These are phyloP conservation scores for Narthecium ossifragum DNA, from an alignment of 106 monocot genomes.

Conservation along the genomic window DNA sequence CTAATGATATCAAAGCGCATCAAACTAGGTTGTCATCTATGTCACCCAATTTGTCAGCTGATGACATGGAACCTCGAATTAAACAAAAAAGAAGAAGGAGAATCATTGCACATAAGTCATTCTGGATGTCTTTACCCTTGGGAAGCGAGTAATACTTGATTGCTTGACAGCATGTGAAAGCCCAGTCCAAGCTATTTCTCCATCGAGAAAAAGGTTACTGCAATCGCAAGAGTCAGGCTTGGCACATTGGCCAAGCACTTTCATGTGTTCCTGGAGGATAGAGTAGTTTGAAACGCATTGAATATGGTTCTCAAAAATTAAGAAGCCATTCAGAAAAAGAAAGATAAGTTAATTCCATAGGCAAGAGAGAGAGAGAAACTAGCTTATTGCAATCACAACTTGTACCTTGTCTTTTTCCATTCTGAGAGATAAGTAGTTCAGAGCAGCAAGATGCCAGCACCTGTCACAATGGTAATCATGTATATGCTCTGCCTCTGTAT, in stretches of 20 bases:
- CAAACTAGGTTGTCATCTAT: too few species aligned
- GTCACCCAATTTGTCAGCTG: too few species aligned
- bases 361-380: too few species aligned
- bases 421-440: constrained; percentile 48
- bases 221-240: constrained; percentile 73
- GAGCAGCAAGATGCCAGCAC: constrained; percentile 72
- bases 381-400: constrained; percentile 9
- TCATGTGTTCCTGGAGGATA: constrained; percentile 48
- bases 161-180: constrained; percentile 59
- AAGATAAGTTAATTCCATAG: too few species aligned
- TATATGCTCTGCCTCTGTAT: constrained; percentile 50
- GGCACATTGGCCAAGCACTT: constrained; percentile 39
- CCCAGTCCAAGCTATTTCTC: constrained; percentile 40
- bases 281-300: neutral
- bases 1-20: too few species aligned
- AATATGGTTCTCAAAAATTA: neutral
- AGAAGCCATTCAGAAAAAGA: too few species aligned
- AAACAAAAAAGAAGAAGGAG: neutral
- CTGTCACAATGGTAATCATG: constrained; percentile 56
- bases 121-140: constrained; percentile 62
- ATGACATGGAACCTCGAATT: neutral
- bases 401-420: constrained; percentile 55
- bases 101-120: too few species aligned
- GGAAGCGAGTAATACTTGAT: constrained; percentile 48
- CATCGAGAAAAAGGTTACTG: constrained; percentile 36